Evolutionary conservation across 2,329 filamentous ascomycete species (phyloP), one percentile per base, ranked within the genome.

Genomic region (Cordyceps javanica): DNA sequence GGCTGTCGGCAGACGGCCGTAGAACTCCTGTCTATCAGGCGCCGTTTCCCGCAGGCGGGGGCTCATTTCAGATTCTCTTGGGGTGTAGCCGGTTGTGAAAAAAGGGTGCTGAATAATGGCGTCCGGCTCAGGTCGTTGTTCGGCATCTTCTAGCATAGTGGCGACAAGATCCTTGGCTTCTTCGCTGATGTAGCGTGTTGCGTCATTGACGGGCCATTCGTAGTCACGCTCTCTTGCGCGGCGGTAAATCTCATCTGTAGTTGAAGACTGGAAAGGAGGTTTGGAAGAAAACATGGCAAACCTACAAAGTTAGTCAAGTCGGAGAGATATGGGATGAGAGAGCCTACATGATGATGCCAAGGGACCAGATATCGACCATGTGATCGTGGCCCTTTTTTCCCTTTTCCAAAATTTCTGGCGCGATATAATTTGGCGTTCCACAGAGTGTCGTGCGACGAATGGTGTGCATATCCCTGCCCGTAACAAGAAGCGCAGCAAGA

Each of bases 341-440:
- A 28, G 66, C 85, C 77, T 76, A 92, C 86, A 95, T 91, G 70
- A 99, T 99, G 64, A 99, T 94, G 21, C 95, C 94, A 68, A 99
- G 80, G 45, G 93, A 96, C 95, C 95, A 99, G 57, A 99, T 90
- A 70, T 99, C 94, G 3, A 99, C 94, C 78, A 95, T 96, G 69
- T 97, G 92, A 64, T 96, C 94, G 70, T 99, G 94, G 0, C 94
- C 94, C 66, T 93, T 91, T 68, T 90, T 94, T 34, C 89, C 90
- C 77, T 94, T 96, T 68, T 96, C 90, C 53, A 99, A 75, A 61
- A 99, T 96, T 69, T 99, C 94, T 0, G 94, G 94, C 0, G 94
- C 94, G 65, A 99, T 96, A 70, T 99, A 99, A 72, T 99, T 99
- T 2, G 94, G 94, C 5, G 94, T 99, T 59, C 94, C 94, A 66